A percentile compares a stretch with the other conserved stretches of the same genome.
Evolutionary conservation across 805 yeast species (phyloP).

Genomic region (Candida ficus): DNA sequence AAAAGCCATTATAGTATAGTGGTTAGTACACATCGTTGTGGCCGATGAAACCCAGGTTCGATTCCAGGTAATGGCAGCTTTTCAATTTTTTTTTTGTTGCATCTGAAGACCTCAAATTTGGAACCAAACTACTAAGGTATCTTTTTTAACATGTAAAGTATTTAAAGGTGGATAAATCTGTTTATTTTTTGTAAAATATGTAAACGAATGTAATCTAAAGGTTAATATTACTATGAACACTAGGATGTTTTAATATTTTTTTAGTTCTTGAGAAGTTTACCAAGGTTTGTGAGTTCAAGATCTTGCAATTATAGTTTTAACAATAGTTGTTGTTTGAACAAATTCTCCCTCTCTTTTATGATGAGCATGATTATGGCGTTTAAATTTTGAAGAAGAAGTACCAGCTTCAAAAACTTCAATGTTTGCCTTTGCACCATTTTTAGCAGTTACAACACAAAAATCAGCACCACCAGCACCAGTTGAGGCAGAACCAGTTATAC

Average conservation of each 20-base stretch:
- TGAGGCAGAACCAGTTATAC: conserved; percentile 34
- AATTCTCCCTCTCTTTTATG: conserved; percentile 1
- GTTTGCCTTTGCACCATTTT: conserved; percentile 54
- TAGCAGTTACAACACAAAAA: conserved; percentile 83
- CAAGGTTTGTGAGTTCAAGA: not conserved
- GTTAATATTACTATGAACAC: too few species aligned
- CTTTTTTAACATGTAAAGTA: not conserved
- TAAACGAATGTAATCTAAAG: too few species aligned
- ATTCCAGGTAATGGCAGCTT: conserved; percentile 62
- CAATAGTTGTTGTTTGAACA: conserved; percentile 10
- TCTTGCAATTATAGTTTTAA: conserved; percentile 6
- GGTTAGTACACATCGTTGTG: conserved; percentile 72
- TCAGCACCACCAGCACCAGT: conserved; percentile 62
- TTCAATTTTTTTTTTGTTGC: conserved; percentile 26
- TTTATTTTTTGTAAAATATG: not conserved
- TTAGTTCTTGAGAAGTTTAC: too few species aligned
- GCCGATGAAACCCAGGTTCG: conserved; percentile 73
- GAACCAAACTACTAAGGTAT: too few species aligned
- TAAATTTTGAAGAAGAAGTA: not conserved
- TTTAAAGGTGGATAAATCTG: not conserved
- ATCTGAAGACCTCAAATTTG: too few species aligned
- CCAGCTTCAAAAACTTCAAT: conserved; percentile 59
- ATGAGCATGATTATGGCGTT: conserved; percentile 15
- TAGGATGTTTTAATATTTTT: too few species aligned
- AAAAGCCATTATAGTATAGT: conserved; percentile 47